These are phyloP conservation scores for Kuraishia capsulata DNA, from an alignment of 805 yeast genomes.

Conservation along the genomic window DNA sequence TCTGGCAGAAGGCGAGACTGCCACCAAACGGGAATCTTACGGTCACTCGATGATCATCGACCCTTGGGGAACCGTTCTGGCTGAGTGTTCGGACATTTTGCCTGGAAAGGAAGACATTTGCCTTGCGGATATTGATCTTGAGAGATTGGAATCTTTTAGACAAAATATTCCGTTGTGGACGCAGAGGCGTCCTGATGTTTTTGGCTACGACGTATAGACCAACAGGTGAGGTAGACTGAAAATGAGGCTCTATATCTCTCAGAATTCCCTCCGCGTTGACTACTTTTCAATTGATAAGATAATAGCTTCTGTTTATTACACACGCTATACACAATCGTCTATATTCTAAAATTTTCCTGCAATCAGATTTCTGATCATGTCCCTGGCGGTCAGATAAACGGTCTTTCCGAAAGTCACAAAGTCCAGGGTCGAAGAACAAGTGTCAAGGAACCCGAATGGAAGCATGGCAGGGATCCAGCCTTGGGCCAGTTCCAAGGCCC, in stretches of 20 bases:
- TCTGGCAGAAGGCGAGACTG: conserved; percentile 14
- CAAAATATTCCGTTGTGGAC: conserved; percentile 67
- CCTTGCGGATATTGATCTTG: conserved; percentile 59
- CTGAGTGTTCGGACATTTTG: conserved; percentile 40
- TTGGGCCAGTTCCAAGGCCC: conserved; percentile 92
- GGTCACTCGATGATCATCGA: conserved; percentile 85
- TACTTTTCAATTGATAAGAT: too few relatives aligned
- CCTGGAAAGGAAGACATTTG: conserved; percentile 30
- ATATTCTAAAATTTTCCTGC: conserved; percentile 55
- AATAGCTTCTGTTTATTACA: too few relatives aligned
- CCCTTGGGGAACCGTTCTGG: conserved; percentile 82
- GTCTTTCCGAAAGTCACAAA: conserved; percentile 60
- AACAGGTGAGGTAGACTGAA: neutral
- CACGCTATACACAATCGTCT: too few relatives aligned
- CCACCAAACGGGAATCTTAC: conserved; percentile 57
- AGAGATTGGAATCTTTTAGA: conserved; percentile 40
- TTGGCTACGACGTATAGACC: conserved; percentile 28
- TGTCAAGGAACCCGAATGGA: conserved; percentile 88
- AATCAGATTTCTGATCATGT: conserved; percentile 62
- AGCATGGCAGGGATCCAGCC: conserved; percentile 99
- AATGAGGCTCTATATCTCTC: too few relatives aligned
- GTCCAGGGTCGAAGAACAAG: conserved; percentile 75
- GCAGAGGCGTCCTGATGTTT: conserved; percentile 61
- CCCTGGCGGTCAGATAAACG: conserved; percentile 62
- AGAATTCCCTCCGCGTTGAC: too few relatives aligned